Conservation (phyloP, 805 yeast species). For the Wickerhamomyces mucosus region DNA sequence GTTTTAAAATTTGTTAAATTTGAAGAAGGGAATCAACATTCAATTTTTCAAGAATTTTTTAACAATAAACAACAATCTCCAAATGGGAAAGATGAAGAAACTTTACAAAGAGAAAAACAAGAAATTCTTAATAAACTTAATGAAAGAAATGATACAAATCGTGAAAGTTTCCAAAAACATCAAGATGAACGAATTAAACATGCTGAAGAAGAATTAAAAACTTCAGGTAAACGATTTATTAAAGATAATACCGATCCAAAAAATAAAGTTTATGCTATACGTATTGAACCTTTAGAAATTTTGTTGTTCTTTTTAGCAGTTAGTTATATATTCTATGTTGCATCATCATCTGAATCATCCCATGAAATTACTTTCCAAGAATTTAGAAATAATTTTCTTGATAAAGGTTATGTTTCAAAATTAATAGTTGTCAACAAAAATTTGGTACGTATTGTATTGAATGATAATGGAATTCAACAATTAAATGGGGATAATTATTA, state of each 20-base stretch:
- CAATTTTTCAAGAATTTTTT: conserved; percentile 8
- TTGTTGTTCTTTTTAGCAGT: conserved; percentile 23
- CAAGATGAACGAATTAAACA: conserved; percentile 13
- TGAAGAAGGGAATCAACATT: conserved; percentile 5
- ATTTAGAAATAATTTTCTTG: conserved; percentile 65
- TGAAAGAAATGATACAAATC: conserved; percentile 5
- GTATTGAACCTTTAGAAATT: conserved; percentile 26
- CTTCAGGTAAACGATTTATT: conserved; percentile 12
- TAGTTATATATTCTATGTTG: conserved; percentile 22
- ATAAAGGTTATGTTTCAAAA: conserved; percentile 66
- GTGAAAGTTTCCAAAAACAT: conserved; percentile 4
- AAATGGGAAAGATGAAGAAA: conserved; percentile 2
- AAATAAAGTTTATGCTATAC: conserved; percentile 21
- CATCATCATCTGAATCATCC: conserved; percentile 21
- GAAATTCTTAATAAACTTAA: conserved; percentile 7
- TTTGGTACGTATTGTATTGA: conserved; percentile 62
- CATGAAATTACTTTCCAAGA: conserved; percentile 85
- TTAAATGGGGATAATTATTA: conserved; percentile 29
- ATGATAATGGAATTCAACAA: conserved; percentile 49
- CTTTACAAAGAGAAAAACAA: conserved; percentile 2
- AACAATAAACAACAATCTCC: conserved; percentile 3
- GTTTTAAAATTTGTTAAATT: conserved; percentile 6
- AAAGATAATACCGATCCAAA: conserved; percentile 23
- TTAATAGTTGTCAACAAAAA: conserved; percentile 70
- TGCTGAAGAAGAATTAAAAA: conserved; percentile 9